Conservation (phyloP, 495 filamentous ascomycete species). For the Lentithecium fluviatile region DNA sequence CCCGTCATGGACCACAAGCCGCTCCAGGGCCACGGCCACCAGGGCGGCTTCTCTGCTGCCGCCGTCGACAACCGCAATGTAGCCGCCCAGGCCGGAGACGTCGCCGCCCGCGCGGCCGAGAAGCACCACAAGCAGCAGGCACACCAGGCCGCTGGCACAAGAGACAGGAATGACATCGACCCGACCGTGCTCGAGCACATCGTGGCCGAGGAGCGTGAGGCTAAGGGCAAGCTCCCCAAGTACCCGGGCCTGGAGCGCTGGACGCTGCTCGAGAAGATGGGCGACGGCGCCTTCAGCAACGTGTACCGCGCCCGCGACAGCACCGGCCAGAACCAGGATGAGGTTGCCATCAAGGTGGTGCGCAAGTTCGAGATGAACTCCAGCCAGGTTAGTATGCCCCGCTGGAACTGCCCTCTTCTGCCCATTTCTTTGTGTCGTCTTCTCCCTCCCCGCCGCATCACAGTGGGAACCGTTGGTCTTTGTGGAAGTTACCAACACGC, state of each 20-base stretch:
- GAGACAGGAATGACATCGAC: conserved; percentile 58
- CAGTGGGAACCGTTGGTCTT: conserved; percentile 36
- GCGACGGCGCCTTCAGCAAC: conserved; percentile 97
- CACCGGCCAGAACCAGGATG: conserved; percentile 58
- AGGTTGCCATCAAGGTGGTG: conserved; percentile 97
- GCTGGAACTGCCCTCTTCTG: conserved; percentile 21
- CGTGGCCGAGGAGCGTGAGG: conserved; percentile 85
- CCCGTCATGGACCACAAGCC: conserved; percentile 48
- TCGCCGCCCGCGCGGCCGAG: conserved; percentile 55
- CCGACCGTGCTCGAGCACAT: conserved; percentile 73
- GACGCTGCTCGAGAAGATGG: conserved; percentile 94
- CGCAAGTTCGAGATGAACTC: conserved; percentile 98
- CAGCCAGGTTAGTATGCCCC: conserved; percentile 74
- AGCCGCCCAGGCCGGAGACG: conserved; percentile 62
- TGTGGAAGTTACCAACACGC: conserved; percentile 44
- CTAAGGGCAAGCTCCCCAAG: conserved; percentile 77
- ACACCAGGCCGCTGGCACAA: conserved; percentile 41
- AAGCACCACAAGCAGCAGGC: conserved; percentile 48
- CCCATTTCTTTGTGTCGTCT: conserved; percentile 32
- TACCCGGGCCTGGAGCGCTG: conserved; percentile 93
- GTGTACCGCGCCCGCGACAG: conserved; percentile 86
- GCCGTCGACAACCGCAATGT: conserved; percentile 60
- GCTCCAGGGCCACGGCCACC: conserved; percentile 40
- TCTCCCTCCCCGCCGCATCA: conserved; percentile 40
- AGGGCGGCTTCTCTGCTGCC: conserved; percentile 55